These are phyloP conservation scores for Neocucurbitaria cava DNA, from an alignment of 2,329 filamentous ascomycete genomes.

Conservation along the genomic window DNA sequence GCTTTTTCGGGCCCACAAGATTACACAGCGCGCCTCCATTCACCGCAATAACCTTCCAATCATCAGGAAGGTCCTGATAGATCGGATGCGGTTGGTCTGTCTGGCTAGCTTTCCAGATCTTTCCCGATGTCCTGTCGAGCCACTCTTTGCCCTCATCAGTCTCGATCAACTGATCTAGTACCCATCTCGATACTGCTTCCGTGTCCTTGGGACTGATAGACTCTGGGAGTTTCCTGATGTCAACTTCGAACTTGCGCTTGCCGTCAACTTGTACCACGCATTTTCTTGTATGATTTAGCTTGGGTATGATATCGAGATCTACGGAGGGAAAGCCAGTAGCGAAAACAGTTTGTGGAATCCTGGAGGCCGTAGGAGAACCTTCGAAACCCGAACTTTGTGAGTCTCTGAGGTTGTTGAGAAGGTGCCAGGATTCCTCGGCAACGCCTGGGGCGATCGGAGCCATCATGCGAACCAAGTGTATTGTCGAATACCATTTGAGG, in stretches of 20 bases:
- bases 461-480: slow-evolving; percentile 71
- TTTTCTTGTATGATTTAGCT: slow-evolving; percentile 59
- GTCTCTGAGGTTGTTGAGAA: slow-evolving; percentile 50
- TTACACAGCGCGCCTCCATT: slow-evolving; percentile 74
- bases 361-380: background rate
- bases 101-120: slow-evolving; percentile 41
- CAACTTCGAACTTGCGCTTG: slow-evolving; percentile 73
- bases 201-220: background rate
- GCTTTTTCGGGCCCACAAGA: slow-evolving; percentile 61
- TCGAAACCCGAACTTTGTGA: background rate
- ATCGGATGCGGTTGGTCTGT: slow-evolving; percentile 9
- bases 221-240: slow-evolving; percentile 63
- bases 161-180: slow-evolving; percentile 66
- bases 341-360: slow-evolving; percentile 49
- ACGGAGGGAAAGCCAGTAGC: slow-evolving; percentile 63
- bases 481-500: slow-evolving; percentile 60
- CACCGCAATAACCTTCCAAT: slow-evolving; percentile 68
- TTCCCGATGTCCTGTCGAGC: slow-evolving; percentile 48
- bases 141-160: slow-evolving; percentile 67
- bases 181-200: slow-evolving; percentile 62
- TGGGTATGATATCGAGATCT: slow-evolving; percentile 57
- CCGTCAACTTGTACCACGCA: slow-evolving; percentile 82
- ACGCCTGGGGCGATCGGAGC: slow-evolving; percentile 83
- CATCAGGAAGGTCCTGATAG: slow-evolving; percentile 20
- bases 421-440: slow-evolving; percentile 79